Percentiles rank a stretch among this genome's conserved stretches.
Evolutionary conservation across 2,329 filamentous ascomycete species (phyloP).

Genomic region (Cercospora sojina): DNA sequence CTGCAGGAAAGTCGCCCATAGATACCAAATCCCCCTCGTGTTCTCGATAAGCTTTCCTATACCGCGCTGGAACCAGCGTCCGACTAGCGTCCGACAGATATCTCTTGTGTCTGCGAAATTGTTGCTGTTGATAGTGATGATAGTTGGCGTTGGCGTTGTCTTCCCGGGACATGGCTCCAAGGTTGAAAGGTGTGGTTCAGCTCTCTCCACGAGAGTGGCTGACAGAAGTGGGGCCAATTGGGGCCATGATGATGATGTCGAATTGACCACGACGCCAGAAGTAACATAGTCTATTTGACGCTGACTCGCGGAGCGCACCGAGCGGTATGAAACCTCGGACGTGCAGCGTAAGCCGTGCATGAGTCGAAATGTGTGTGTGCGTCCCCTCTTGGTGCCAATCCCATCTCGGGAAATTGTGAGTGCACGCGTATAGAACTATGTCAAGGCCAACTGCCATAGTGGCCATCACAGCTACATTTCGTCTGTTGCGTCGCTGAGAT

Average conservation of each 20-base stretch:
- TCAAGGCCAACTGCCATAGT: no score
- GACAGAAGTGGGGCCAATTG: slow-evolving; percentile 1
- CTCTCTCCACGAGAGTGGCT: background rate
- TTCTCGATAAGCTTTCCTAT: slow-evolving; percentile 3
- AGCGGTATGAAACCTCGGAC: background rate
- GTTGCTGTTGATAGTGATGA: background rate
- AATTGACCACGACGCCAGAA: slow-evolving; percentile 4
- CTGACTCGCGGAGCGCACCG: slow-evolving; percentile 1
- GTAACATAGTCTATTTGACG: background rate
- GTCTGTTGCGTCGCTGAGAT: background rate
- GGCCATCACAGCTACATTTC: background rate
- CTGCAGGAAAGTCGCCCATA: background rate
- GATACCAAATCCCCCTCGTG: background rate
- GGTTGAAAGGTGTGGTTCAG: background rate
- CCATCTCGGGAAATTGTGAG: no score
- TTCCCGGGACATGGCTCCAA: slow-evolving; percentile 3
- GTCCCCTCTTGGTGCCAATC: background rate
- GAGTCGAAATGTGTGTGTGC: background rate
- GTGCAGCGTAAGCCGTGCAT: background rate
- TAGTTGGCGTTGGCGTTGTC: background rate
- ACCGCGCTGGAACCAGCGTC: slow-evolving; percentile 6
- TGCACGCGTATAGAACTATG: no score
- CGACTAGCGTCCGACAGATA: slow-evolving; percentile 7
- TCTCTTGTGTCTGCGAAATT: slow-evolving; percentile 7
- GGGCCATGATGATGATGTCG: background rate